Evolutionary conservation across 257 asterid genomes (phyloP).

Genomic region (Solanum habrochaites): DNA sequence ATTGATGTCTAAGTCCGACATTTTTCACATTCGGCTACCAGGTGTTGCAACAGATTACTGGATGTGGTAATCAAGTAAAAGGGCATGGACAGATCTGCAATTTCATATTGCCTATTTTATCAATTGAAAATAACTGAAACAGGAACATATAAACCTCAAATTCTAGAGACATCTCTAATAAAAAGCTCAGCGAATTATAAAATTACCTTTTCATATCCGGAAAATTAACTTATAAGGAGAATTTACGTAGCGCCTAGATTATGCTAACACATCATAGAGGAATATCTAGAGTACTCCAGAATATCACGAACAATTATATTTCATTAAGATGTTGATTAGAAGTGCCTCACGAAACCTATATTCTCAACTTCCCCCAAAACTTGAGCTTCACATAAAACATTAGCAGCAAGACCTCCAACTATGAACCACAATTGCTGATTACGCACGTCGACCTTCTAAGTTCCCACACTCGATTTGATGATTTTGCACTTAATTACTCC

Average conservation of each 20-base stretch:
- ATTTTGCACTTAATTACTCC: conserved; percentile 17
- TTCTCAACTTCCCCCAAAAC: not conserved
- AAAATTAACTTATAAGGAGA: not conserved
- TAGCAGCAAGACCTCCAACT: not conserved
- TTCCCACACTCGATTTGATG: not conserved
- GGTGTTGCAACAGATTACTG: not conserved
- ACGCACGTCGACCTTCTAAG: not conserved
- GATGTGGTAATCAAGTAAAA: not conserved
- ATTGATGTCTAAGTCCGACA: conserved; percentile 6
- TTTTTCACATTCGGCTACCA: not conserved
- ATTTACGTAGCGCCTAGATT: not conserved
- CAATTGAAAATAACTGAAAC: not conserved
- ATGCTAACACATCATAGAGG: not conserved
- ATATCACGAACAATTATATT: not conserved
- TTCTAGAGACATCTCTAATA: not conserved
- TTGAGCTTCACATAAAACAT: not conserved
- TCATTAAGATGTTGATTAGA: not conserved
- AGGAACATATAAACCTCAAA: not conserved
- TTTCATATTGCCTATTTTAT: not conserved
- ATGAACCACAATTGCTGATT: not conserved
- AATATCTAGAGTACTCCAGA: not conserved
- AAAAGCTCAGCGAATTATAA: not conserved
- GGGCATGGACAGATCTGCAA: not conserved
- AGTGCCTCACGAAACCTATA: not conserved
- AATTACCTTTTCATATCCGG: not conserved